Base-by-base conservation (phyloP, 2,329 filamentous ascomycete genomes). In the Zymoseptoria crescenta region DNA sequence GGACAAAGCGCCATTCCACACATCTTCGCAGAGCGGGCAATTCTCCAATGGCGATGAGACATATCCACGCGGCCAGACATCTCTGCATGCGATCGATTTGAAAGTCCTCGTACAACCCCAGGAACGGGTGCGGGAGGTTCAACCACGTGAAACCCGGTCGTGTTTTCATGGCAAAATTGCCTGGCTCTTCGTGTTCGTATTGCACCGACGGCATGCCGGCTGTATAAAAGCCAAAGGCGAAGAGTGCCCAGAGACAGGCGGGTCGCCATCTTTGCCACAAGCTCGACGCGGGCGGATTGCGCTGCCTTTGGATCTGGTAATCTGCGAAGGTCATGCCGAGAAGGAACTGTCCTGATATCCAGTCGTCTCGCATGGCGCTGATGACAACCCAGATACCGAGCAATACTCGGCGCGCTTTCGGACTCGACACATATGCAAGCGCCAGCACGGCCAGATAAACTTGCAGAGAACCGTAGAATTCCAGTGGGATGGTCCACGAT, bases 1-100 rank as follows among this genome's bases (percentile, higher is more conserved):
- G 82, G 2, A 82, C 75, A 27, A 75, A 62, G 1, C 71, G 66
- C 2, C 74, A 72, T 67, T 79, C 80, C 70, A 84, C 83, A 55
- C 82, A 70, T 19, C 73, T 71, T 64, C 79, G 78, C 75, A 80
- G 57, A 24, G 51, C 16, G n/a, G 50, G 41, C 8, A 55, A 57
- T 30, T 59, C 58, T 30, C 60, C 60, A 35, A 57, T 52, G 52
- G 57, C 60, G 49, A 59, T 52, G 13, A 62, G 49, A 19, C 51
- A 49, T 21, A 30, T 49, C 54, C 57, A 57, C 16, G 52, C 53
- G 8, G 60, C 60, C 29, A 62, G 53, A 53, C 60, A 62, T 9
- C 54, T 30, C 13, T 59, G 49, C 52, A 59, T 57, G 9, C 60
- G 60, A 49, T 62, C 60, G n/a, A 51, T 52, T 45, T 62, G 59